phyloP scores from a whole-genome alignment of 768 basidiomycete genomes.

The Lactarius psammicola region DNA sequence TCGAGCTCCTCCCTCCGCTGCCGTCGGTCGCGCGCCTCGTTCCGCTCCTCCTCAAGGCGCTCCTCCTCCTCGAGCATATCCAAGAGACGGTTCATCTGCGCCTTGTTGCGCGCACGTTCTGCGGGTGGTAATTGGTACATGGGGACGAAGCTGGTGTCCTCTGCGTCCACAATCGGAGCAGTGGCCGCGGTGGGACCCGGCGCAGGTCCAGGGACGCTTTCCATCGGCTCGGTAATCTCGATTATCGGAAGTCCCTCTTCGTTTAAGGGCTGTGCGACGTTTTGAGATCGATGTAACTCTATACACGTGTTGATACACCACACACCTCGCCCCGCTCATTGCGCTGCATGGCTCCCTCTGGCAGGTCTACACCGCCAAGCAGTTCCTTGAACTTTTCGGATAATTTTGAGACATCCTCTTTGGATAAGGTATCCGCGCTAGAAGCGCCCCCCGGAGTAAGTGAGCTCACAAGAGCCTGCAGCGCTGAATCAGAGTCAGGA shows the following conservation, averaged over 20 bases:
- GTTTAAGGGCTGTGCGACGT: slow-evolving; percentile 53
- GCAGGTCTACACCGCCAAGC: slow-evolving; percentile 41
- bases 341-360: slow-evolving; percentile 35
- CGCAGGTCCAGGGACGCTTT: slow-evolving; percentile 30
- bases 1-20: slow-evolving; percentile 47
- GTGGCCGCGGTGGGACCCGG: slow-evolving; percentile 13
- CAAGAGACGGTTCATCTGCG: slow-evolving; percentile 62
- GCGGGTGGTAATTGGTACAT: slow-evolving; percentile 45
- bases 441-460: slow-evolving; percentile 33
- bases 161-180: slow-evolving; percentile 27
- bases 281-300: slow-evolving; percentile 28
- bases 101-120: slow-evolving; percentile 50
- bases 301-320: slow-evolving; percentile 34
- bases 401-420: slow-evolving; percentile 52
- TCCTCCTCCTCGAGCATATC: slow-evolving; percentile 75
- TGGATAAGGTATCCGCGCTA: slow-evolving; percentile 37
- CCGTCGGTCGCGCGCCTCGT: slow-evolving; percentile 43
- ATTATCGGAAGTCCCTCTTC: slow-evolving; percentile 80
- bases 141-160: slow-evolving; percentile 49
- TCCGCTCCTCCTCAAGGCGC: slow-evolving; percentile 42
- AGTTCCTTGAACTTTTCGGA: slow-evolving; percentile 61
- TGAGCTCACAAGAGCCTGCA: slow-evolving; percentile 42
- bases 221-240: slow-evolving; percentile 63
- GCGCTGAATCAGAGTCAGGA: slow-evolving; percentile 33
- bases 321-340: slow-evolving; percentile 67